These are phyloP conservation scores for Oryza meyeriana DNA, from an alignment of 176 grass and related monocot genomes.

Conservation along the genomic window DNA sequence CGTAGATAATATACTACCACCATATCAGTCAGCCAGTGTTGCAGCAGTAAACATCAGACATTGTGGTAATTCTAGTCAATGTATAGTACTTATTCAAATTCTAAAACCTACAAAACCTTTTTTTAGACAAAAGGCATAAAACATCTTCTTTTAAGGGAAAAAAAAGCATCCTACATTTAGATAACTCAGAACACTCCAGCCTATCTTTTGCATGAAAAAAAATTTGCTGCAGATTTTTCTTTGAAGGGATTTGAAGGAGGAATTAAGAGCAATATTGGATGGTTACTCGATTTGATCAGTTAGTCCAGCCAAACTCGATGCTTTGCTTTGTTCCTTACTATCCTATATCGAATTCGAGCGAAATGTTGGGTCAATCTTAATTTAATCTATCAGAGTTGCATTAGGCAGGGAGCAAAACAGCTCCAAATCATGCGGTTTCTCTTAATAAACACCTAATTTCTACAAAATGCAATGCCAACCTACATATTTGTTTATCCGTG, in stretches of 20 bases:
- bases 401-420: not conserved
- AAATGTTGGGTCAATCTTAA: not conserved
- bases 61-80: not conserved
- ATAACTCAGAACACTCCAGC: not conserved
- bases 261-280: not conserved
- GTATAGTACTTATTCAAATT: not conserved
- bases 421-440: not conserved
- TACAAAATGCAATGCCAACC: not conserved
- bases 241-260: not conserved
- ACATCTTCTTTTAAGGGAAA: not conserved
- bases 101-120: not conserved
- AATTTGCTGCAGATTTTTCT: not conserved
- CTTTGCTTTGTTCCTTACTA: not conserved
- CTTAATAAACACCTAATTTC: not conserved
- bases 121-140: not conserved
- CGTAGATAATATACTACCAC: constrained; percentile 5
- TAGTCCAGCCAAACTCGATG: not conserved
- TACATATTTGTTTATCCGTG: not conserved
- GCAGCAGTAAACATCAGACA: not conserved
- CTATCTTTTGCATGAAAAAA: not conserved
- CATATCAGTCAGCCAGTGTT: not conserved
- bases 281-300: not conserved
- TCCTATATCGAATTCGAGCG: not conserved
- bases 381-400: not conserved
- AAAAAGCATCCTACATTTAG: not conserved